Base-by-base conservation (phyloP, 2,329 filamentous ascomycete species). In the Colletotrichum sp. region DNA sequence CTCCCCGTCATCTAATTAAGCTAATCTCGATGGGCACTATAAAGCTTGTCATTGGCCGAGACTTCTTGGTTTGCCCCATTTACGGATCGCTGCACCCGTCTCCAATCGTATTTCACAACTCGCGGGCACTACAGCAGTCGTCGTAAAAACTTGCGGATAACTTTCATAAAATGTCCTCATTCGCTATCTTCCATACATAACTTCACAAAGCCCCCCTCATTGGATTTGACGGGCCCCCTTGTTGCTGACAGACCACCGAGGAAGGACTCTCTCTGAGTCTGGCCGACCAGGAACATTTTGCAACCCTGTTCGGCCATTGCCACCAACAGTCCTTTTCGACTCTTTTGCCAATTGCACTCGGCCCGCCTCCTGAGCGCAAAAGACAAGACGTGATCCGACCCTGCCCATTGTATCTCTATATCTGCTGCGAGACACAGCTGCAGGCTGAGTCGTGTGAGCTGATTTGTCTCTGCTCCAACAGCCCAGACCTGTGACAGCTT, bases 11-110 rank as follows among this genome's bases (percentile, higher is more conserved):
- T 59, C 34, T 64, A 55, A 69, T 68, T 65, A 76, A 74, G 70
- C 74, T 76, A 74, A 74, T 76, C 32, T 76, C 28, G 59, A 74
- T 69, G 74, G 70, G 49, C 60, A 71, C 64, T 36, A 21, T 26
- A 76, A 76, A 76, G 74, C 74, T 74, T 76, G 36, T 73, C 64
- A 76, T 76, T 76, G 74, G 74, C 73, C 73, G 63, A 72, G 69
- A 21, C 34, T 26, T 34, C 57, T 60, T 69, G 64, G 34, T 34
- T 26, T 9, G 63, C 57, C 28, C 59, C 64, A 12, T 32, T 65
- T 32, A 30, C 64, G 34, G 57, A 30, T 30, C 24, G 57, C 57
- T 36, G 30, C 16, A 64, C 26, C 44, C 21, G 21, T 39, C 26
- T 16, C 73, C 73, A 76, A 76, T 76, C 73, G 72, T 32, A 21